Conservation (phyloP, 2,329 filamentous ascomycete genomes). For the Hymenoscyphus repandus region DNA sequence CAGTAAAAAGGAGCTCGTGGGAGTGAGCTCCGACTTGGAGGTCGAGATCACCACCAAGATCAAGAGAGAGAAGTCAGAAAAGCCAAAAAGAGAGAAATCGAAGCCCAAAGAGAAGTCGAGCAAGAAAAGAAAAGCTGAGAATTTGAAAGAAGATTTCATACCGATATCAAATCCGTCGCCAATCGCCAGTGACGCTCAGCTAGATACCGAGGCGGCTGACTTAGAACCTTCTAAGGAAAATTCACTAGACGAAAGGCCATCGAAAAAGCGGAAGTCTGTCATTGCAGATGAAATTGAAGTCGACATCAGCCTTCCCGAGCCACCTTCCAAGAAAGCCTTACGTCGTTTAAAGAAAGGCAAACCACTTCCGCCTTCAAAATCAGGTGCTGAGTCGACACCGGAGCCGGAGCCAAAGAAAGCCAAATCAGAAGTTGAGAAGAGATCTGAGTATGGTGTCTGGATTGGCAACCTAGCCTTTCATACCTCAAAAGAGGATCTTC, state of each 20-base stretch:
- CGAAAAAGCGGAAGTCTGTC: constrained; percentile 63
- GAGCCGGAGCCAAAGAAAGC: constrained; percentile 37
- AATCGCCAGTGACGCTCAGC: constrained; percentile 1
- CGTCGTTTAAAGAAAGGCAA: constrained; percentile 86
- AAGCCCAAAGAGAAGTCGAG: constrained; percentile 28
- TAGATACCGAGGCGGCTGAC: not conserved
- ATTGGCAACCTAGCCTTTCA: constrained; percentile 92
- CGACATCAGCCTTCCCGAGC: constrained; percentile 82
- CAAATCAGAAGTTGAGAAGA: constrained; percentile 44
- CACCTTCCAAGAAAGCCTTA: constrained; percentile 88
- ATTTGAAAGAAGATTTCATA: constrained; percentile 9
- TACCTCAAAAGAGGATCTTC: constrained; percentile 67
- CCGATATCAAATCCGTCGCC: constrained; percentile 1
- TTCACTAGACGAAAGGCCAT: constrained; percentile 15
- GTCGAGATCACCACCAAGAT: constrained; percentile 3
- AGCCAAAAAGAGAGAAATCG: constrained; percentile 4
- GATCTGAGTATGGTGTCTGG: constrained; percentile 85
- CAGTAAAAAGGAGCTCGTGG: not conserved
- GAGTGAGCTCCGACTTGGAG: not conserved
- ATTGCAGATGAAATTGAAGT: constrained; percentile 71
- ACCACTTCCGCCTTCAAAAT: constrained; percentile 41
- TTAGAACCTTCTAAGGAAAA: constrained; percentile 4
- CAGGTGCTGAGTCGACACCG: constrained; percentile 34
- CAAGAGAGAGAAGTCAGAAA: constrained; percentile 7
- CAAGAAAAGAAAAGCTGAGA: constrained; percentile 21